Conservation (phyloP, 192 early-diverging fungal genomes). For the Rhizophagus clarus region DNA sequence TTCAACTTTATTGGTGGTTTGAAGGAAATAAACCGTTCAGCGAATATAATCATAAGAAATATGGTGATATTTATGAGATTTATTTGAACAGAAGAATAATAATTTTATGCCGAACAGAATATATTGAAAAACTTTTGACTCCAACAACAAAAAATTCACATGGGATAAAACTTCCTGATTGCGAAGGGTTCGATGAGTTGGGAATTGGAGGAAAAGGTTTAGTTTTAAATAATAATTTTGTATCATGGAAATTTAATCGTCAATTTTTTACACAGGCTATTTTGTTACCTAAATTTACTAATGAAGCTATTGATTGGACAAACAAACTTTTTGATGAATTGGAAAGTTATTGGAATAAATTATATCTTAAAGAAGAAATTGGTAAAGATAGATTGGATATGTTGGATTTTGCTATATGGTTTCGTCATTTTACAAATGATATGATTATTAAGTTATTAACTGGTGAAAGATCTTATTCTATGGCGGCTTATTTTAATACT, state of each 20-base stretch:
- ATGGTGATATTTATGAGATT: slow-evolving; percentile 20
- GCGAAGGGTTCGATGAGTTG: neutral
- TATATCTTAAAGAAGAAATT: too few relatives aligned
- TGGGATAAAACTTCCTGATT: neutral
- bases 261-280: slow-evolving; percentile 12
- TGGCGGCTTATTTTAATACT: neutral
- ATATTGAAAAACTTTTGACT: slow-evolving; percentile 8
- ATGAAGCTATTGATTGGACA: neutral
- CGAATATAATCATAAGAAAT: neutral
- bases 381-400: too few relatives aligned
- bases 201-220: too few relatives aligned
- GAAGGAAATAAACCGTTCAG: neutral
- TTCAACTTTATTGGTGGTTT: too few relatives aligned
- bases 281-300: neutral
- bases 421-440: neutral
- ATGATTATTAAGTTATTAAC: too few relatives aligned
- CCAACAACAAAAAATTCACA: neutral
- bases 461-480: neutral
- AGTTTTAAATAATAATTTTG: neutral
- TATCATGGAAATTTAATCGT: neutral
- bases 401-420: slow-evolving; percentile 7
- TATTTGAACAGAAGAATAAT: neutral
- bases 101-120: neutral
- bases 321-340: neutral
- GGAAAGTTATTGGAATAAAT: neutral